Conservation (phyloP, 164 flowering plant species). For the Platanus orientalis region DNA sequence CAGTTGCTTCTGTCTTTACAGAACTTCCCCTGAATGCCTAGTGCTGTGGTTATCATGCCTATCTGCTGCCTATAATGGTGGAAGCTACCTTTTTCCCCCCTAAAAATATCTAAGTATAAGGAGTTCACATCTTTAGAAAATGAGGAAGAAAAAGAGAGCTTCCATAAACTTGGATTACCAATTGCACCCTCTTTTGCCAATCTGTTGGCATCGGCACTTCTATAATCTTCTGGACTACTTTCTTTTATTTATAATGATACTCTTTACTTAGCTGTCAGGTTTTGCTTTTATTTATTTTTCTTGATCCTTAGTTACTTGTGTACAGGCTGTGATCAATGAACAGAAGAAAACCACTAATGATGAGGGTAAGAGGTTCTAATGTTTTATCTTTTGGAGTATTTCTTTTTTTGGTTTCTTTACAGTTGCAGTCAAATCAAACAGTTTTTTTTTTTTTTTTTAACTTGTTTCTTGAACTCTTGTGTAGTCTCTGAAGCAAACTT, state of each 20-base stretch:
- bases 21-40: background rate
- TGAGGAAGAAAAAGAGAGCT: background rate
- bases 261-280: background rate
- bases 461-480: conserved; percentile 8
- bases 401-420: background rate
- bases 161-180: background rate
- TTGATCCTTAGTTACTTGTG: conserved; percentile 9
- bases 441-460: background rate
- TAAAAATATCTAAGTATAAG: too few relatives aligned
- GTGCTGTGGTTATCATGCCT: background rate
- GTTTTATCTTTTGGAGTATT: background rate
- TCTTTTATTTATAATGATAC: background rate
- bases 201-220: background rate
- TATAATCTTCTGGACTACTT: background rate
- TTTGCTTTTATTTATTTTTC: background rate
- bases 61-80: background rate
- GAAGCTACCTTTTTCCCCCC: background rate
- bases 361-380: conserved; percentile 41
- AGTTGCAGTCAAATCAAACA: background rate
- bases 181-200: background rate
- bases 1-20: too few relatives aligned
- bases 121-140: background rate
- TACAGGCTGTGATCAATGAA: conserved; percentile 73
- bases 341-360: conserved; percentile 37
- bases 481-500: conserved; percentile 72